Conservation (phyloP, 2,329 filamentous ascomycete genomes). For the Fusarium nodosum region DNA sequence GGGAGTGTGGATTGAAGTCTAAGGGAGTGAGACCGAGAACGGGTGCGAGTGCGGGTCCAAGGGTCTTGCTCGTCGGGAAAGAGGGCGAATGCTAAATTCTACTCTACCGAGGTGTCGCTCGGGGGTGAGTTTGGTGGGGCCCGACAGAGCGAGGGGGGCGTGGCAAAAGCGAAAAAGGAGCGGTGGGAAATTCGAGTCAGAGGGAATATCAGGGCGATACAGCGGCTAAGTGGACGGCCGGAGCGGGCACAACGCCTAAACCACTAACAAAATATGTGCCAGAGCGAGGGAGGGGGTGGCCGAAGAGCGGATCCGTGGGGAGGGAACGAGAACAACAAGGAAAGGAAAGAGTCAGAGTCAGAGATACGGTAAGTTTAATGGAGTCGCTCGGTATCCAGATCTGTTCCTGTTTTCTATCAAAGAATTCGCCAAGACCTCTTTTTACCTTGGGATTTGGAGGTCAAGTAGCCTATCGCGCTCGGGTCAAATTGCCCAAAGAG, state of each 20-base stretch:
- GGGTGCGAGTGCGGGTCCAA: slow-evolving; percentile 36
- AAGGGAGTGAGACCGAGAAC: slow-evolving; percentile 29
- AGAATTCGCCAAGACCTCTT: slow-evolving; percentile 34
- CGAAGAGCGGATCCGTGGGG: slow-evolving; percentile 29
- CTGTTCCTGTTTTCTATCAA: slow-evolving; percentile 25
- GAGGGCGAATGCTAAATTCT: slow-evolving; percentile 14
- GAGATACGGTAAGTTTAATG: slow-evolving; percentile 24
- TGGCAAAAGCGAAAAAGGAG: slow-evolving; percentile 33
- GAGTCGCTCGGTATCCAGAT: slow-evolving; percentile 37
- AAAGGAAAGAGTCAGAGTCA: slow-evolving; percentile 28
- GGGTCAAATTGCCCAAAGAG: slow-evolving; percentile 24
- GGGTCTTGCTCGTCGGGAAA: slow-evolving; percentile 28
- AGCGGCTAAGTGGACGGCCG: slow-evolving; percentile 37
- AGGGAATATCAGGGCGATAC: slow-evolving; percentile 29
- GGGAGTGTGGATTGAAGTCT: slow-evolving; percentile 5
- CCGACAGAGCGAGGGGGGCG: slow-evolving; percentile 9
- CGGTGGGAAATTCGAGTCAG: slow-evolving; percentile 37
- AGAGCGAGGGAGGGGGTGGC: slow-evolving; percentile 8
- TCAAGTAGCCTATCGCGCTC: slow-evolving; percentile 34
- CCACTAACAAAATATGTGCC: not conserved
- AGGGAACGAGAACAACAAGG: slow-evolving; percentile 6
- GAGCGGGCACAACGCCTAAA: slow-evolving; percentile 29
- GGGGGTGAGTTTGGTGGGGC: not conserved
- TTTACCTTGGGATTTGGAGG: slow-evolving; percentile 15
- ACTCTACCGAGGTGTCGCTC: slow-evolving; percentile 12